phyloP scores from a whole-genome alignment of 2,329 filamentous ascomycete species.

The Colletotrichum sp. region DNA sequence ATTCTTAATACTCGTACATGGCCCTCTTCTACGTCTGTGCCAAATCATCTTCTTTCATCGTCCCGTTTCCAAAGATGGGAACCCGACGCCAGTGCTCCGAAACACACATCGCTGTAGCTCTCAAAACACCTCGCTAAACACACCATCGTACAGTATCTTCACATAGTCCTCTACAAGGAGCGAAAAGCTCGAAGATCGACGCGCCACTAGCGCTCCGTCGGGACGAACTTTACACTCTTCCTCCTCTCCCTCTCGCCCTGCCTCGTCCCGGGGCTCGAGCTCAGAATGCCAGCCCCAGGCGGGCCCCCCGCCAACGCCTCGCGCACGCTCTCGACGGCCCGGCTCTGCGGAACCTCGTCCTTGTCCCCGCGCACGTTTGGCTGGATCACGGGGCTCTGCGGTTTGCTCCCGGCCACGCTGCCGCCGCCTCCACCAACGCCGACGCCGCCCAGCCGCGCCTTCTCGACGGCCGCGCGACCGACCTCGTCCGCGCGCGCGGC shows the following conservation, averaged over 20 bases:
- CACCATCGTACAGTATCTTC: neutral
- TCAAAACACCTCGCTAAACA: neutral
- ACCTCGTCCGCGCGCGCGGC: constrained; percentile 57
- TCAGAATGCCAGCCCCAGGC: constrained; percentile 40
- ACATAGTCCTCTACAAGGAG: neutral
- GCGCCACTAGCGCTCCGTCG: constrained; percentile 35
- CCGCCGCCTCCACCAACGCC: neutral
- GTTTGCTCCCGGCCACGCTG: constrained; percentile 26
- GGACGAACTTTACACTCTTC: constrained; percentile 70
- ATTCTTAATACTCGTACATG: constrained; percentile 1
- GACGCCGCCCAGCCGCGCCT: constrained; percentile 31
- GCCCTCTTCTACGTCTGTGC: neutral
- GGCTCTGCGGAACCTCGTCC: constrained; percentile 62
- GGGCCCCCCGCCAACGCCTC: constrained; percentile 49
- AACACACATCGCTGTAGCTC: neutral
- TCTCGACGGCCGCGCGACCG: constrained; percentile 51
- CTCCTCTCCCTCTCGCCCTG: constrained; percentile 56
- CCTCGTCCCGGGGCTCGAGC: constrained; percentile 53
- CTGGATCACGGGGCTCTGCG: constrained; percentile 25
- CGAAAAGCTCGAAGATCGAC: neutral
- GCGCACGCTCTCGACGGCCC: constrained; percentile 64
- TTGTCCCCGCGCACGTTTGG: constrained; percentile 50
- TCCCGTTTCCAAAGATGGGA: neutral
- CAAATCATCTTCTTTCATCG: neutral
- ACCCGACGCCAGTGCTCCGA: neutral